Conservation (phyloP, 148 eudicot genomes). For the Polygonum aviculare region DNA sequence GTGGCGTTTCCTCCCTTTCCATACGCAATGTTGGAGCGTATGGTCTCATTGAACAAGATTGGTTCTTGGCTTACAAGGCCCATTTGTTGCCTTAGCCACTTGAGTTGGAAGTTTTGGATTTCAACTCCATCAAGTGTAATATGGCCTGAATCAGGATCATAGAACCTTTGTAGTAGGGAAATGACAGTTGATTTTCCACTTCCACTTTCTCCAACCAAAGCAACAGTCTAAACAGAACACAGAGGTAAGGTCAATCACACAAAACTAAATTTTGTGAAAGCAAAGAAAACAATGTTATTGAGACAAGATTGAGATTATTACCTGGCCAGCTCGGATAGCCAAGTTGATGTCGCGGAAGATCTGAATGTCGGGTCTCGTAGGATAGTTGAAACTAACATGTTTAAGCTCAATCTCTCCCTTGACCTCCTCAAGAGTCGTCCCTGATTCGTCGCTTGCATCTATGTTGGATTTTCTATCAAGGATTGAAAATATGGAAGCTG, state of each 20-base stretch:
- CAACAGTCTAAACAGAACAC: slow-evolving; percentile 33
- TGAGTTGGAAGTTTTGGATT: slow-evolving; percentile 49
- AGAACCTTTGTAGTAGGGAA: slow-evolving; percentile 60
- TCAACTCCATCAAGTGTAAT: slow-evolving; percentile 58
- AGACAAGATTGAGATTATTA: neutral
- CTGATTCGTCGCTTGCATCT: slow-evolving; percentile 59
- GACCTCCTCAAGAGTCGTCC: slow-evolving; percentile 35
- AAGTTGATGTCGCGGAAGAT: slow-evolving; percentile 49
- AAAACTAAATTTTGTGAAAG: neutral
- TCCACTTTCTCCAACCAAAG: slow-evolving; percentile 81
- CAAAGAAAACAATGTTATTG: neutral
- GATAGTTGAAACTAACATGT: slow-evolving; percentile 54
- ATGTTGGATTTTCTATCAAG: slow-evolving; percentile 57
- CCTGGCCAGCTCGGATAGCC: slow-evolving; percentile 39
- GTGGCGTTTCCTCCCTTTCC: slow-evolving; percentile 61
- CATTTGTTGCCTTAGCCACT: slow-evolving; percentile 77
- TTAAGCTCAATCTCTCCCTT: slow-evolving; percentile 57
- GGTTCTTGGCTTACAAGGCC: slow-evolving; percentile 86
- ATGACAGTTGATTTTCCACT: slow-evolving; percentile 81
- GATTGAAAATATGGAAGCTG: slow-evolving; percentile 49
- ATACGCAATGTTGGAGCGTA: slow-evolving; percentile 57
- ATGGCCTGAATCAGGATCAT: slow-evolving; percentile 54
- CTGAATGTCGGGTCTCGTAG: slow-evolving; percentile 53
- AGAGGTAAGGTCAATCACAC: neutral
- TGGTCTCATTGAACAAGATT: slow-evolving; percentile 49